Evolutionary conservation across 140 eudicot species (phyloP), one percentile per base, ranked within the genome.

Genomic region (Cichorium intybus): DNA sequence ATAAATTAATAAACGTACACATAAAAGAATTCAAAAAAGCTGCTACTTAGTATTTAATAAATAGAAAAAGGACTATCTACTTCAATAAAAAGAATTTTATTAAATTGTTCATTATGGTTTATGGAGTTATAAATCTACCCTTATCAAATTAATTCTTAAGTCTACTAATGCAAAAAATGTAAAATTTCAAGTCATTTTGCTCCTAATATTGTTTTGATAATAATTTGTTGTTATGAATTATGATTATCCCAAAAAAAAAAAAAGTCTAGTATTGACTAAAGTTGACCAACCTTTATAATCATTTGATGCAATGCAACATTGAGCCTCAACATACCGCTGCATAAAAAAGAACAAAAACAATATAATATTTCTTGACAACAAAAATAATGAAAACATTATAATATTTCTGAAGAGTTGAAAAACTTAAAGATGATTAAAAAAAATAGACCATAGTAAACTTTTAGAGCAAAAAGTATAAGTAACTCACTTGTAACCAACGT

Each of bases 261-360:
- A 33, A 27, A 41, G 24, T 45, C 37, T 23, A 23, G 10, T 24
- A 15, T 61, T 45, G 65, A 69, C 14, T 0, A 41, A 26, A 77
- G 26, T 24, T 46, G 43, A 12, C 65, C 18, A 74, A 88, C 99
- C 99, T 93, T 88, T 93, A 76, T 93, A 93, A 82, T 93, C 97
- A 76, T 88, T 93, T 60, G 99, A 79, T 29, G 95, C 88, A 81
- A 93, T 77, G 56, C 88, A 85, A 74, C 99, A 93, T 76, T 93
- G 99, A 65, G 99, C 99, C 82, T 93, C 97, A 48, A 82, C 88
- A 74, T 88, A 93, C 17, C 95, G 88, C 99, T 93, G 97, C 87
- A 83, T 37, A 26, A 43, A 50, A 72, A 58, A 14, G 41, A 18
- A 49, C 52, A 6, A 29, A 34, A n/a, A 20, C 27, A 29, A 33